phyloP scores from a whole-genome alignment of 805 yeast genomes.

The Helenozyma rhizophorensis region DNA sequence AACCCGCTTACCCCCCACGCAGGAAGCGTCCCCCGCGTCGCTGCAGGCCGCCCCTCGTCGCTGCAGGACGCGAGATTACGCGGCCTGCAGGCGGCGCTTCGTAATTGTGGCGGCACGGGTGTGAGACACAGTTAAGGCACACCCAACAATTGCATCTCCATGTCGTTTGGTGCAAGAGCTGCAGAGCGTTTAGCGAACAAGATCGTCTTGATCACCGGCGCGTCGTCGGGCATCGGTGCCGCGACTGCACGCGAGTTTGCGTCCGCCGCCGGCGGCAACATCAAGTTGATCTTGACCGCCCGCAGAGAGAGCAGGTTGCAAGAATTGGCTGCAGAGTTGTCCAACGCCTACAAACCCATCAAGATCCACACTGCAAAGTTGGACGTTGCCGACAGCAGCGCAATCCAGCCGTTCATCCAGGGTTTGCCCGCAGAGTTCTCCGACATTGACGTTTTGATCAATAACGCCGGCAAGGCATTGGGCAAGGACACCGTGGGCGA shows the following conservation, averaged over 20 bases:
- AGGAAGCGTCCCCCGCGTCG: no score
- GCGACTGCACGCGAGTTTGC: constrained; percentile 90
- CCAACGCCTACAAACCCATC: constrained; percentile 20
- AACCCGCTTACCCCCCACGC: no score
- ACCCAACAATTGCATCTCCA: constrained; percentile 9
- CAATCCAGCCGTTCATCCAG: constrained; percentile 26
- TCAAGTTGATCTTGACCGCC: constrained; percentile 35
- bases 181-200: constrained; percentile 37
- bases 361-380: constrained; percentile 27
- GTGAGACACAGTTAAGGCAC: background rate
- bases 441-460: constrained; percentile 34
- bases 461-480: constrained; percentile 39
- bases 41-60: no score
- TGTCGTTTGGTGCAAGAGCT: constrained; percentile 35
- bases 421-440: constrained; percentile 30
- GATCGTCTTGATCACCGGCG: constrained; percentile 62
- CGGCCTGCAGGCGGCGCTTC: background rate
- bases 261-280: constrained; percentile 38
- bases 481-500: constrained; percentile 31
- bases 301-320: constrained; percentile 30
- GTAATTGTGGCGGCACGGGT: constrained; percentile 1
- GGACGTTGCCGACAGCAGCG: constrained; percentile 26
- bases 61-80: no score
- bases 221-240: constrained; percentile 91
- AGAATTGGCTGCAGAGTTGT: constrained; percentile 22